A percentile compares a stretch with the other conserved stretches of the same genome.
Evolutionary conservation across 495 filamentous ascomycete species (phyloP).

Genomic region (Penicillium psychrofluorescens): DNA sequence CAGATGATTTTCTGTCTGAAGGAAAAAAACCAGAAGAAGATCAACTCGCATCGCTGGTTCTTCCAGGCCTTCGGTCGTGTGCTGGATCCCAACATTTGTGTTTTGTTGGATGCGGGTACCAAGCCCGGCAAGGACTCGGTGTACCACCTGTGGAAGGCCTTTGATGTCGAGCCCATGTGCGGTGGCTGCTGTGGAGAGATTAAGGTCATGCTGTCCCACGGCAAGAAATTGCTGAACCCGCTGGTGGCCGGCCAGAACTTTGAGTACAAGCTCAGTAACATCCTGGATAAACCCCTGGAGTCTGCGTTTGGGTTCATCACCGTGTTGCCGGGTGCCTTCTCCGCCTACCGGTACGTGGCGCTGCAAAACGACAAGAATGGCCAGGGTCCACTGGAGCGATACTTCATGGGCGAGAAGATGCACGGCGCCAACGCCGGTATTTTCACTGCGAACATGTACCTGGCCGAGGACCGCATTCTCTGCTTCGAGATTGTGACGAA

Average conservation of each 20-base stretch:
- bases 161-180: conserved; percentile 95
- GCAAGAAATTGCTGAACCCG: conserved; percentile 86
- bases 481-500: conserved; percentile 99
- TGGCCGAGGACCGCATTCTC: conserved; percentile 97
- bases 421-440: conserved; percentile 93
- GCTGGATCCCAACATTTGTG: conserved; percentile 91
- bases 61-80: conserved; percentile 96
- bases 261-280: conserved; percentile 99
- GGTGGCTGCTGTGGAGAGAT: conserved; percentile 98
- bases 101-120: conserved; percentile 93
- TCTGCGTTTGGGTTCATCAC: conserved; percentile 97
- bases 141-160: conserved; percentile 97
- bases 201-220: conserved; percentile 94
- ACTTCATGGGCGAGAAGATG: conserved; percentile 96
- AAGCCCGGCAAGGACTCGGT: conserved; percentile 88
- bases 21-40: conserved; percentile 99
- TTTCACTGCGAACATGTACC: conserved; percentile 99
- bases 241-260: conserved; percentile 97
- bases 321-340: conserved; percentile 95
- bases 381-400: conserved; percentile 88
- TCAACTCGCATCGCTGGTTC: conserved; percentile 99
- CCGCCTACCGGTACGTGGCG: conserved; percentile 89
- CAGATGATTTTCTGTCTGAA: conserved; percentile 99
- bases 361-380: conserved; percentile 95
- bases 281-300: conserved; percentile 95